A percentile compares a stretch with the other conserved stretches of the same genome.
Evolutionary conservation across 2,329 filamentous ascomycete species (phyloP).

Genomic region (Alternaria sp.): DNA sequence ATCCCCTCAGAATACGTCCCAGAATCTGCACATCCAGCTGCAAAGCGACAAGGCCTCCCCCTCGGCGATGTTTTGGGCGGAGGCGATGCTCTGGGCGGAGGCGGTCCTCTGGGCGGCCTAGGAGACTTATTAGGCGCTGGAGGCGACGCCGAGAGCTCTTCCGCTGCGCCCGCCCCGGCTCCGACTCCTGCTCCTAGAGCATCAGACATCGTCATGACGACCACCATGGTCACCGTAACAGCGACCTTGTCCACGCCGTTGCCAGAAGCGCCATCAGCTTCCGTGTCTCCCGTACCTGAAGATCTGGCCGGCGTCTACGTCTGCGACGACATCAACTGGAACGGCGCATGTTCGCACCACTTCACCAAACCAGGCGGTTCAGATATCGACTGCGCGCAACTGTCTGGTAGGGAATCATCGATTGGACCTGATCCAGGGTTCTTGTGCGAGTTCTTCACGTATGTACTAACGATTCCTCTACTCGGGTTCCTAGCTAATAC

Average conservation of each 20-base stretch:
- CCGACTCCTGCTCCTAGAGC: not conserved
- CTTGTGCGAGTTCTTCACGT: slow-evolving; percentile 39
- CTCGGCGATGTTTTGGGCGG: not conserved
- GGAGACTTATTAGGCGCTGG: not conserved
- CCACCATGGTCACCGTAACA: not conserved
- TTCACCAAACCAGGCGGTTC: slow-evolving; percentile 19
- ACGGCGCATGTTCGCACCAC: slow-evolving; percentile 23
- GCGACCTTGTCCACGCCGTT: slow-evolving; percentile 1
- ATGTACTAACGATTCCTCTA: slow-evolving; percentile 2
- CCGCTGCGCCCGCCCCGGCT: not conserved
- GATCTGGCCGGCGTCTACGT: not conserved
- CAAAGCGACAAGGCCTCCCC: not conserved
- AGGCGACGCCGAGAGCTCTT: not conserved
- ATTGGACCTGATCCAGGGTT: slow-evolving; percentile 33
- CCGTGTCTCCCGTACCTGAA: not conserved
- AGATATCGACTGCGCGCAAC: slow-evolving; percentile 15
- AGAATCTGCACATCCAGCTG: no score
- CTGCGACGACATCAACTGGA: slow-evolving; percentile 33
- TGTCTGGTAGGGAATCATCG: slow-evolving; percentile 23
- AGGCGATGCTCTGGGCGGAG: not conserved
- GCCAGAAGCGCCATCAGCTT: not conserved
- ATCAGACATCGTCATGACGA: not conserved
- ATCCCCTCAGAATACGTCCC: not conserved
- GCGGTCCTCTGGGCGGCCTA: not conserved
- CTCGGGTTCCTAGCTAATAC: not conserved